A percentile compares a stretch with the other conserved stretches of the same genome.
phyloP scores from a whole-genome alignment of 495 filamentous ascomycete species.

The Aspergillus ostianus region DNA sequence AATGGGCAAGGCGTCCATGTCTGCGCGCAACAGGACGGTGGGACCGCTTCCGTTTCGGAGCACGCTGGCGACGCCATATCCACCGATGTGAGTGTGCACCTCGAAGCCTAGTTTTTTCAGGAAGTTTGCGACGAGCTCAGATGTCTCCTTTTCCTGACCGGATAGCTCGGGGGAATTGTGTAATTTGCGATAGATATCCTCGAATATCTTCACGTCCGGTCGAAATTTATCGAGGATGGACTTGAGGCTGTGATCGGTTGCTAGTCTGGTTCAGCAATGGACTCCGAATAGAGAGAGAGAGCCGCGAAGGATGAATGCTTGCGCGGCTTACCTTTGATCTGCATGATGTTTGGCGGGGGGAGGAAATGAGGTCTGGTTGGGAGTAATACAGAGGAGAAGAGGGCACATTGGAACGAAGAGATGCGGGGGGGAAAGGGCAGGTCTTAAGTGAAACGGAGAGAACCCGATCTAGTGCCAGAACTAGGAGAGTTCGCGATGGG shows the following conservation, averaged over 20 bases:
- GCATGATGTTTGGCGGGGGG: not conserved
- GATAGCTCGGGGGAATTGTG: slow-evolving; percentile 54
- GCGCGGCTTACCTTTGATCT: slow-evolving; percentile 1
- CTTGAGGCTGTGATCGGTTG: slow-evolving; percentile 8
- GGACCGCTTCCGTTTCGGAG: slow-evolving; percentile 55
- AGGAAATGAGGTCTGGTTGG: not conserved
- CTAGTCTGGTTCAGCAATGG: not conserved
- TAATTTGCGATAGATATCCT: slow-evolving; percentile 45
- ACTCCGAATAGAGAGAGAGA: not conserved
- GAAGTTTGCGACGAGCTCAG: slow-evolving; percentile 36
- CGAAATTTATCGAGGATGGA: slow-evolving; percentile 23
- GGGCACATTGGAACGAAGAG: too few species aligned
- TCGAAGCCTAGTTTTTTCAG: slow-evolving; percentile 41
- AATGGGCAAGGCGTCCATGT: slow-evolving; percentile 62
- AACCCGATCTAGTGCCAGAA: too few species aligned
- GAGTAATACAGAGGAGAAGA: not conserved
- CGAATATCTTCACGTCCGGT: slow-evolving; percentile 38
- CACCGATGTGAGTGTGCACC: slow-evolving; percentile 51
- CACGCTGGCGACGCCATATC: slow-evolving; percentile 54
- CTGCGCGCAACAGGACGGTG: slow-evolving; percentile 56
- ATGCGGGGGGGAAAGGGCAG: not conserved
- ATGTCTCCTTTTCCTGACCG: slow-evolving; percentile 46
- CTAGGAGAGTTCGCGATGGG: not conserved
- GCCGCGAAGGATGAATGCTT: not conserved
- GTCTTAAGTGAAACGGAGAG: not conserved